These are phyloP conservation scores for Penicillium verrucosum DNA, from an alignment of 2,329 filamentous ascomycete species.

Conservation along the genomic window DNA sequence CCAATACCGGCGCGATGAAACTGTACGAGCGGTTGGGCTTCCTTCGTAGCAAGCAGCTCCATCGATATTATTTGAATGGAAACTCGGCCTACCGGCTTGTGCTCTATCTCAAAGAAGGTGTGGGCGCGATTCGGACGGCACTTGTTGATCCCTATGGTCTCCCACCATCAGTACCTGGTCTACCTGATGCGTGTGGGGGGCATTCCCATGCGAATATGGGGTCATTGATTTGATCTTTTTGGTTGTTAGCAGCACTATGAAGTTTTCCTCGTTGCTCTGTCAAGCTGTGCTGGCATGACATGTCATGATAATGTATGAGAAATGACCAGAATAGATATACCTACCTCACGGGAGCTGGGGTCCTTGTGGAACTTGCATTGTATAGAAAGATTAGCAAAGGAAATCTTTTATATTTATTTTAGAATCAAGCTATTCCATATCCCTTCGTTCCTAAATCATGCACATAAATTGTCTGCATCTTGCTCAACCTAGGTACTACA, in stretches of 20 bases:
- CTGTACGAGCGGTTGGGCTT: slow-evolving; percentile 93
- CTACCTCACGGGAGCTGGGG: slow-evolving; percentile 11
- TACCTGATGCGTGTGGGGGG: background rate
- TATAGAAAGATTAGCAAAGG: background rate
- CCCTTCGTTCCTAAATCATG: no score
- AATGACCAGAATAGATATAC: slow-evolving; percentile 22
- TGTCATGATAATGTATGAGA: slow-evolving; percentile 18
- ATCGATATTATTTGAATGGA: slow-evolving; percentile 94
- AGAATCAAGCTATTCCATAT: no score
- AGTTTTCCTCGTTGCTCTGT: background rate
- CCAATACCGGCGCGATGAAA: slow-evolving; percentile 83
- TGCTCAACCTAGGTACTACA: no score
- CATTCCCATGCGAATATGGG: slow-evolving; percentile 6
- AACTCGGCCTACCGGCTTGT: slow-evolving; percentile 91
- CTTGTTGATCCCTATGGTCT: slow-evolving; percentile 33
- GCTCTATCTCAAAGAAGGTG: slow-evolving; percentile 67
- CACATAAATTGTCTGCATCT: no score
- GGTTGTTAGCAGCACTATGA: background rate
- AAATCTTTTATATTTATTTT: no score
- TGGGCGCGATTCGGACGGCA: slow-evolving; percentile 43
- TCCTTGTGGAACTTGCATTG: slow-evolving; percentile 2
- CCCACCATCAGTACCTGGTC: slow-evolving; percentile 13
- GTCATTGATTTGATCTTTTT: slow-evolving; percentile 5
- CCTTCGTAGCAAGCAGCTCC: slow-evolving; percentile 83
- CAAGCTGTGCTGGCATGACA: slow-evolving; percentile 11